Percentiles rank a stretch among this genome's conserved stretches.
Conservation (phyloP, 1,284 basidiomycete genomes). For the Fomitopsis pinicola region DNA sequence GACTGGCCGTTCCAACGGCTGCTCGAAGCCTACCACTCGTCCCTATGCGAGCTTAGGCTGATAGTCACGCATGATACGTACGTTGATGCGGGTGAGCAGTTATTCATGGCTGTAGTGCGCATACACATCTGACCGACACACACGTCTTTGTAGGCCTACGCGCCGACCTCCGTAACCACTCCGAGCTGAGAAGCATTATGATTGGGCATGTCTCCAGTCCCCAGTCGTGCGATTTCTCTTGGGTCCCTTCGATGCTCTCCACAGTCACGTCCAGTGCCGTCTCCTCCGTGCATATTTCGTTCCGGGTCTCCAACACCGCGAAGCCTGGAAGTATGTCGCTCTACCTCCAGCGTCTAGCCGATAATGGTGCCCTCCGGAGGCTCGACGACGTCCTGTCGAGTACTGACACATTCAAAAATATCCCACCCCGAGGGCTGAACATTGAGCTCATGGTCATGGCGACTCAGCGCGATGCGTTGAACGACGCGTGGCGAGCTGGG, state of each 20-base stretch:
- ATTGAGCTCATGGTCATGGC: background rate
- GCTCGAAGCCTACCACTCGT: background rate
- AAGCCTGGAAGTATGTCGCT: background rate
- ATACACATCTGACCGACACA: background rate
- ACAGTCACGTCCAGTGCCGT: background rate
- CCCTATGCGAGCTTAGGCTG: background rate
- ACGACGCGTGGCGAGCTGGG: background rate
- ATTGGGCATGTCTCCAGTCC: background rate
- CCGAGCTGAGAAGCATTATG: background rate
- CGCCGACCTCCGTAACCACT: background rate
- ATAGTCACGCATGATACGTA: background rate
- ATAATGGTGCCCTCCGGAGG: background rate
- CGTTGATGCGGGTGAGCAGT: background rate
- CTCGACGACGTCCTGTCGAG: background rate
- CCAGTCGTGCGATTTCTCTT: background rate
- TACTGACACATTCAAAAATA: background rate
- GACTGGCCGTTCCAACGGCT: background rate
- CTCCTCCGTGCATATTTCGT: background rate
- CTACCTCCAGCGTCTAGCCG: background rate
- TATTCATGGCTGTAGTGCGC: background rate
- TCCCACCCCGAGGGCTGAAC: background rate
- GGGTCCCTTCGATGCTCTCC: background rate
- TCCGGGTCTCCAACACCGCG: background rate
- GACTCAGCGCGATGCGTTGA: background rate
- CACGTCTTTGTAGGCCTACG: background rate